Evolutionary conservation across 345 rosid genomes (phyloP).

Genomic region (Odontarrhena argentea): DNA sequence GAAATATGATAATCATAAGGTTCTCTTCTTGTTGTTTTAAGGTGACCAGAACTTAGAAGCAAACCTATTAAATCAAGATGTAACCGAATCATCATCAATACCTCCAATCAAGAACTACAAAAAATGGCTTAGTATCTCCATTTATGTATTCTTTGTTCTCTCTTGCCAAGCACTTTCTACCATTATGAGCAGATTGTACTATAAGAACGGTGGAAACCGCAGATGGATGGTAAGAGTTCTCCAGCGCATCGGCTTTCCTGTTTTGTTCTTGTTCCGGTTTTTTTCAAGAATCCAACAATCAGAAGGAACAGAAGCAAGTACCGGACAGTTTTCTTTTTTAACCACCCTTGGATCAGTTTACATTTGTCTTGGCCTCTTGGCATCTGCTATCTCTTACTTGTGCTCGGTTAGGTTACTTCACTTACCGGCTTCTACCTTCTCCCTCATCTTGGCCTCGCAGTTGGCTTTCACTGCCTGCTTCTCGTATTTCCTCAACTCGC

Average conservation of each 20-base stretch:
- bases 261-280: slow-evolving; percentile 51
- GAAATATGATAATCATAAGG: no score
- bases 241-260: slow-evolving; percentile 53
- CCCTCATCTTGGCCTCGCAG: slow-evolving; percentile 50
- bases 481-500: slow-evolving; percentile 52
- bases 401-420: slow-evolving; percentile 52
- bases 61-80: no score
- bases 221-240: slow-evolving; percentile 53
- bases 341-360: slow-evolving; percentile 40
- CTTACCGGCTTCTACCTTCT: slow-evolving; percentile 56
- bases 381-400: slow-evolving; percentile 40
- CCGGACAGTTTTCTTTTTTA: slow-evolving; percentile 11
- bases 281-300: slow-evolving; percentile 26
- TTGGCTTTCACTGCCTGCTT: slow-evolving; percentile 60
- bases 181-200: slow-evolving; percentile 52
- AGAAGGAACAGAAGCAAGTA: neutral
- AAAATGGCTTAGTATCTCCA: slow-evolving; percentile 47
- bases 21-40: no score
- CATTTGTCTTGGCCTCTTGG: slow-evolving; percentile 40
- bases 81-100: neutral
- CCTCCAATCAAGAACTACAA: slow-evolving; percentile 21
- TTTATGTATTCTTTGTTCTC: slow-evolving; percentile 45
- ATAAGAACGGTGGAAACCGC: slow-evolving; percentile 52
- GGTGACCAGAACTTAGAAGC: no score
- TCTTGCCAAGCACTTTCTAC: slow-evolving; percentile 47